Conservation (phyloP, 192 early-diverging fungal genomes). For the Mortierella antarctica region DNA sequence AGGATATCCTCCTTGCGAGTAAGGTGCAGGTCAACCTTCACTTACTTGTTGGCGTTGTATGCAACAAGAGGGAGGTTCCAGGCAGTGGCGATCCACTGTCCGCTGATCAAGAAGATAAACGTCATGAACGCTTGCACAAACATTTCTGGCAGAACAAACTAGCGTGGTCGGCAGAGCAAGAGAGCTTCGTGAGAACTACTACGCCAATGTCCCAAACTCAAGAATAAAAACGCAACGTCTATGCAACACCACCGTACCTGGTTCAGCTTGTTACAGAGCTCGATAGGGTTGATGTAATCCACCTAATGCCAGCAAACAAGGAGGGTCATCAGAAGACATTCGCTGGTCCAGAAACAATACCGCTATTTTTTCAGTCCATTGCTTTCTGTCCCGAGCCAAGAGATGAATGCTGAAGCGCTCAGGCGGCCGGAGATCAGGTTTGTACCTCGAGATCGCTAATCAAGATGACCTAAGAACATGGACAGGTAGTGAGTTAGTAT, state of each 20-base stretch:
- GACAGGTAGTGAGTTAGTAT: not conserved
- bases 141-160: constrained; percentile 97
- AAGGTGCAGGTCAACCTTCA: constrained; percentile 3
- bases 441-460: constrained; percentile 54
- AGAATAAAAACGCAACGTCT: no score
- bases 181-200: not conserved
- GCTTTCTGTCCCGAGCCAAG: not conserved
- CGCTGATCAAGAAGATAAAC: constrained; percentile 85
- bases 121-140: constrained; percentile 85
- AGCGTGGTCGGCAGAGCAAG: constrained; percentile 6
- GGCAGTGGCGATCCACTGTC: constrained; percentile 87
- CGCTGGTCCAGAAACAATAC: constrained; percentile 42
- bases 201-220: no score
- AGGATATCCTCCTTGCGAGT: constrained; percentile 1
- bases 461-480: constrained; percentile 42
- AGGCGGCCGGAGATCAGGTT: not conserved
- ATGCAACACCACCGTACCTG: constrained; percentile 63
- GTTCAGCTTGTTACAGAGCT: constrained; percentile 96
- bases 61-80: constrained; percentile 89
- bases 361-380: not conserved
- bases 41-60: constrained; percentile 90
- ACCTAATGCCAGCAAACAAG: constrained; percentile 70
- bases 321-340: constrained; percentile 79
- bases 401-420: not conserved
- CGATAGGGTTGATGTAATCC: constrained; percentile 99